Conservation (phyloP, 2,329 filamentous ascomycete genomes). For the Colletotrichum costaricense region DNA sequence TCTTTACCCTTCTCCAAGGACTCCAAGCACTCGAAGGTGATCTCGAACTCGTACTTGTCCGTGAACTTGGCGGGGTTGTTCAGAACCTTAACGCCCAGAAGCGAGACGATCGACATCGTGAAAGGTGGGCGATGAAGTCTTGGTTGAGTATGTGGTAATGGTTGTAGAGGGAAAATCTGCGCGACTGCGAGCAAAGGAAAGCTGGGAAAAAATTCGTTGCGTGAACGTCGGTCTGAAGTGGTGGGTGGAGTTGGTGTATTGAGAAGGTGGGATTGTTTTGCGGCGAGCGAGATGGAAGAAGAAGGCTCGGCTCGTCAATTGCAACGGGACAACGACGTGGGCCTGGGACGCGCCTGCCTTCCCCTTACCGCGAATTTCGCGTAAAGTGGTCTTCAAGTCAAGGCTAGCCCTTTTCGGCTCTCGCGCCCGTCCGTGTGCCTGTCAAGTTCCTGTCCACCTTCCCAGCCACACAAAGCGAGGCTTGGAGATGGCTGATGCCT, state of each 20-base stretch:
- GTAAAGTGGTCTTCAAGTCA: slow-evolving; percentile 33
- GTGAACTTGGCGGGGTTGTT: slow-evolving; percentile 98
- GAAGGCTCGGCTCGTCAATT: slow-evolving; percentile 17
- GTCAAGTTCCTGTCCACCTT: background rate
- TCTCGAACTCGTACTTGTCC: slow-evolving; percentile 95
- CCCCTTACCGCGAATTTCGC: slow-evolving; percentile 37
- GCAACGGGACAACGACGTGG: slow-evolving; percentile 34
- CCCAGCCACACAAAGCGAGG: background rate
- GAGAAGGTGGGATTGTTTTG: slow-evolving; percentile 12
- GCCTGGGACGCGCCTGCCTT: slow-evolving; percentile 34
- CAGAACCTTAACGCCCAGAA: slow-evolving; percentile 93
- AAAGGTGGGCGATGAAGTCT: slow-evolving; percentile 15
- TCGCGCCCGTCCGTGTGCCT: background rate
- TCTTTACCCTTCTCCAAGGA: slow-evolving; percentile 85
- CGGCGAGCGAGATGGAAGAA: slow-evolving; percentile 29
- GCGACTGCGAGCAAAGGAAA: background rate
- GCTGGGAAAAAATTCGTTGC: background rate
- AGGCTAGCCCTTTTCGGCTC: background rate
- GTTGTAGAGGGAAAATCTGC: slow-evolving; percentile 8
- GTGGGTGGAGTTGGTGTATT: slow-evolving; percentile 19
- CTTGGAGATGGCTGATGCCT: background rate
- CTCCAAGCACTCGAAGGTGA: slow-evolving; percentile 98
- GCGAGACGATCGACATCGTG: slow-evolving; percentile 92
- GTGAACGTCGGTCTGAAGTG: background rate
- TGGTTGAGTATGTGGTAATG: slow-evolving; percentile 13